Evolutionary conservation across 2,329 filamentous ascomycete species (phyloP).

Genomic region (Verticillium tricorpus): DNA sequence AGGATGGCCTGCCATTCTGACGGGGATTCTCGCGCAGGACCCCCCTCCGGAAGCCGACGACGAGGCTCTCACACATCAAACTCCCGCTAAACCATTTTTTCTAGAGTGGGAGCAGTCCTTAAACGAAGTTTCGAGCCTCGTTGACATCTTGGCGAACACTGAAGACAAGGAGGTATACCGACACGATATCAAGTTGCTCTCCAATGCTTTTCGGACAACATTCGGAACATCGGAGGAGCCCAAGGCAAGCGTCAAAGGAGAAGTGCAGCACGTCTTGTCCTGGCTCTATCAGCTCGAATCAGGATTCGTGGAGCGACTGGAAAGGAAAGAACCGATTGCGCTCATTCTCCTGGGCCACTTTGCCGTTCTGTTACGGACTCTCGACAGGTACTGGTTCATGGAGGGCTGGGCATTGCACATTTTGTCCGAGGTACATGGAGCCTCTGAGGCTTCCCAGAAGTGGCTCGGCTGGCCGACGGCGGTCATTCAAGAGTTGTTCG

Average conservation of each 20-base stretch:
- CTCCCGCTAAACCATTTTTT: neutral
- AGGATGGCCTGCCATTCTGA: conserved; percentile 10
- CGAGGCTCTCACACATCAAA: neutral
- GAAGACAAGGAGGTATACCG: conserved; percentile 3
- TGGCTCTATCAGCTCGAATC: conserved; percentile 13
- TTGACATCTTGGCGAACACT: conserved; percentile 3
- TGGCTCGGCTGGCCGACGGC: conserved; percentile 15
- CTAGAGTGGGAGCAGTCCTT: conserved; percentile 13
- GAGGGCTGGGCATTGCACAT: conserved; percentile 15
- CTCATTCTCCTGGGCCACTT: conserved; percentile 14
- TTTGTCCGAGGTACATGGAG: neutral
- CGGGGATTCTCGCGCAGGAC: conserved; percentile 8
- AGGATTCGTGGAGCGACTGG: conserved; percentile 7
- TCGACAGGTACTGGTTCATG: conserved; percentile 16
- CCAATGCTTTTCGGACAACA: conserved; percentile 8
- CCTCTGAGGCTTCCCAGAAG: conserved; percentile 5
- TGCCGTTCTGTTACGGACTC: conserved; percentile 9
- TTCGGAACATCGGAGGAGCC: conserved; percentile 10
- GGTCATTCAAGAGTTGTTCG: conserved; percentile 13
- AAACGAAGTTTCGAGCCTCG: conserved; percentile 8
- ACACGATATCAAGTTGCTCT: neutral
- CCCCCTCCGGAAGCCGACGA: neutral
- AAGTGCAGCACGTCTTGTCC: conserved; percentile 9
- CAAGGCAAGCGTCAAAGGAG: neutral
- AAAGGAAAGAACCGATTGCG: conserved; percentile 8